Evolutionary conservation across 306 rosid species (phyloP), one percentile per base, ranked within the genome.

Genomic region (Ziziphus jujuba): DNA sequence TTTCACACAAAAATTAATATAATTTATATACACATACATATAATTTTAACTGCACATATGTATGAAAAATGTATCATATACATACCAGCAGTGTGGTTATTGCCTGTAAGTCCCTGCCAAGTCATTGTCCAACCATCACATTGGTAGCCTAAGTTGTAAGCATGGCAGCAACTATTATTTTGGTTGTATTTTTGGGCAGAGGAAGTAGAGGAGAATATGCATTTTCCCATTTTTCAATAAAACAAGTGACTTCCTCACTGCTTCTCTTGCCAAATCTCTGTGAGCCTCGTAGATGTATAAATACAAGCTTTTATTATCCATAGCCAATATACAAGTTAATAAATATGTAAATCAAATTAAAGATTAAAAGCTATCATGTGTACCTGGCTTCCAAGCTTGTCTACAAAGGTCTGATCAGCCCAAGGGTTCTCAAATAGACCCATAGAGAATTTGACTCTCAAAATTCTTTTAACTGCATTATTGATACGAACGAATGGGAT

Each of bases 71-170:
- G 11, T 38, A 38, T 38, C 20, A 7, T 4, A 1, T 49, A 50
- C 3, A 50, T 50, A 50, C 55, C 55, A n/a, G 11, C 5, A 4
- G 55, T 50, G 20, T 14, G 22, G 55, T 50, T 50, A 19, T 50
- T 50, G 4, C 24, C 55, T 17, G 11, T 50, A 50, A 50, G 22
- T 16, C 55, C 55, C 17, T 50, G 23, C 55, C 55, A 50, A 5
- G 55, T 50, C 55, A 50, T 50, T 50, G 55, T 50, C 55, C 55
- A 50, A 6, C 55, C 55, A 50, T 19, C 55, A 50, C 55, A 50
- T 20, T 50, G 55, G 22, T 17, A 15, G 22, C 55, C 55, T 20
- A 50, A 50, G 17, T 50, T 50, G 22, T 50, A 2, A 16, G 55
- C 55, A 50, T 50, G 55, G n/a, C 55, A 16, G 55, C 55, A 50